These are phyloP conservation scores for Rhodotorula taiwanensis DNA, from an alignment of 768 basidiomycete genomes.

Conservation along the genomic window DNA sequence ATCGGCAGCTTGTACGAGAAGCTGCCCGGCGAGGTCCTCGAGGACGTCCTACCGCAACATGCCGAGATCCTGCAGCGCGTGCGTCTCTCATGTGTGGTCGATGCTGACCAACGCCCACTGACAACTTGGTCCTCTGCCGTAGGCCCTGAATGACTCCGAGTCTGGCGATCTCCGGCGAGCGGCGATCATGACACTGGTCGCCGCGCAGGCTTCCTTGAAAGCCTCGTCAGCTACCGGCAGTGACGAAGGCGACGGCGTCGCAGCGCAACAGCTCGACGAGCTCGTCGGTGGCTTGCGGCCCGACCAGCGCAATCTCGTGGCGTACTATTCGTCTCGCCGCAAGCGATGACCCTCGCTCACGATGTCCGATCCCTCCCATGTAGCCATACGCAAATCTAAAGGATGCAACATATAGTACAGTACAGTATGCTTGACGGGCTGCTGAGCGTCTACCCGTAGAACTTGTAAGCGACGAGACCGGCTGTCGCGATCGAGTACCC, in stretches of 20 bases:
- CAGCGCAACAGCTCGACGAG: constrained; percentile 13
- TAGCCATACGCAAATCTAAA: neutral
- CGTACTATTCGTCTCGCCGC: constrained; percentile 21
- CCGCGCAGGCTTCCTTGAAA: constrained; percentile 25
- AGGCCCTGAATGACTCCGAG: constrained; percentile 32
- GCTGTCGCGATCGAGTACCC: constrained; percentile 81
- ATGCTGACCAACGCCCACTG: too few species aligned
- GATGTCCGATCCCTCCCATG: too few species aligned
- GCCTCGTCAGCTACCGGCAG: neutral
- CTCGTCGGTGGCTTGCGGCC: constrained; percentile 28
- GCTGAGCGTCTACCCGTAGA: neutral
- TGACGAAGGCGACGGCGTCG: too few species aligned
- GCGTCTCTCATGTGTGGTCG: neutral
- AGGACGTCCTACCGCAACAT: constrained; percentile 35
- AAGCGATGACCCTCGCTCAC: neutral
- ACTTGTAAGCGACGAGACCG: constrained; percentile 17
- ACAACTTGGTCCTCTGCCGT: neutral
- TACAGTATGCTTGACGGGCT: neutral
- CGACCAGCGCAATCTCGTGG: constrained; percentile 31
- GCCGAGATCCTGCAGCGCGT: constrained; percentile 31
- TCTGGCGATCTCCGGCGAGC: constrained; percentile 30
- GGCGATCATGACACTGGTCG: constrained; percentile 28
- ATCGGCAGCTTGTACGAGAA: constrained; percentile 30
- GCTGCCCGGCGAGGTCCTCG: constrained; percentile 37
- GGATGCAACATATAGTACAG: neutral